phyloP scores from a whole-genome alignment of 73 alveolate genomes.

The Paramecium biaurelia region DNA sequence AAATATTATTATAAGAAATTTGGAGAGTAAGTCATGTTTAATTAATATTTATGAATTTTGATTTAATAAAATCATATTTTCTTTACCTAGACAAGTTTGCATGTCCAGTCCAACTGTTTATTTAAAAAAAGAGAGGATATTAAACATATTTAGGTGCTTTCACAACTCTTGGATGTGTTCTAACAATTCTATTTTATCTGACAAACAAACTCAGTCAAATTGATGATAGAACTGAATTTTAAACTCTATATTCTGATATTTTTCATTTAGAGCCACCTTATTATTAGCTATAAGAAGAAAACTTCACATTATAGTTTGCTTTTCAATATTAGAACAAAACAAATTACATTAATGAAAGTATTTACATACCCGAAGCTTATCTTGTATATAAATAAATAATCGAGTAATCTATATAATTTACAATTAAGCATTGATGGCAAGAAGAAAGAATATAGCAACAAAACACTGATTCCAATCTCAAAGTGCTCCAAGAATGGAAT shows the following conservation, averaged over 20 bases:
- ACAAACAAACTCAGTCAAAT: background rate
- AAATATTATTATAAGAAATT: background rate
- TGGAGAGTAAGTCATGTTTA: background rate
- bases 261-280: background rate
- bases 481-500: background rate
- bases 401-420: background rate
- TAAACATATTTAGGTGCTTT: background rate
- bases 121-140: background rate
- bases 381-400: background rate
- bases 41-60: background rate
- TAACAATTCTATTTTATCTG: background rate
- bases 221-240: background rate
- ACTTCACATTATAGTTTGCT: slow-evolving; percentile 6
- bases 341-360: background rate
- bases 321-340: background rate
- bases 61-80: background rate
- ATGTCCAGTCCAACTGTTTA: background rate
- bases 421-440: background rate
- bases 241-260: background rate
- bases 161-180: background rate
- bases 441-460: background rate
- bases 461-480: background rate
- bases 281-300: background rate
- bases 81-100: background rate
- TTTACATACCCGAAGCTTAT: slow-evolving; percentile 1